Base-by-base conservation (phyloP, 1,284 basidiomycete genomes). In the Leccinum pachyderme region DNA sequence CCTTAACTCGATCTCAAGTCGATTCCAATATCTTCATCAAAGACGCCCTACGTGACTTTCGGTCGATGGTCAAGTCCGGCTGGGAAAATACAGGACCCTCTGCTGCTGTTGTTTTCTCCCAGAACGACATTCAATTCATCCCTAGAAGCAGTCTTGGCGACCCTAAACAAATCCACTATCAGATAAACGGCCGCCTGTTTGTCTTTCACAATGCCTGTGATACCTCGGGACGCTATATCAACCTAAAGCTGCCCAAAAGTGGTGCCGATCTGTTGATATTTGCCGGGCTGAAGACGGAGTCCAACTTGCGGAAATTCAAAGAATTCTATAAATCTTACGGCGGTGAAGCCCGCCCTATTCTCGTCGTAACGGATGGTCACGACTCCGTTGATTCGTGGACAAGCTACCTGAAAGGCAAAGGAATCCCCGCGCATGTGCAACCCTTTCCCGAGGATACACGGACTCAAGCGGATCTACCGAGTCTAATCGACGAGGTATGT, bases 191-290 rank as follows among this genome's bases (percentile, higher is more conserved):
- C 25, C 64, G 64, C 2, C 47, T 59, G 4, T 68, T 66, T 46
- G 39, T 65, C 48, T 66, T 70, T 51, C 60, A 61, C 4, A 31
- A 54, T n/a, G 63, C 58, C 7, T 56, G 60, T 3, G 52, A 68
- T 27, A 46, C 56, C 45, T 55, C 57, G 25, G 37, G 46, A 15
- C 55, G 48, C 41, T 63, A 64, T 28, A 50, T 63, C 35, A 51
- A 57, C 5, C 56, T 52, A 28, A 69, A 39, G 54, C 25, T 55
- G 28, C 53, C 60, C 28, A 66, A 68, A 51, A 63, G 63, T 3
- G 57, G 41, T 37, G 66, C 65, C n/a, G 67, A 68, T 56, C 49
- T 66, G 15, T 50, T 66, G 44, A 53, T 66, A 43, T 66, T 66
- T 7, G 7, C 62, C 3, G 67, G 65, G 33, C 54, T 24, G 13